phyloP scores from a whole-genome alignment of 257 asterid genomes.

The Primulina eburnea region DNA sequence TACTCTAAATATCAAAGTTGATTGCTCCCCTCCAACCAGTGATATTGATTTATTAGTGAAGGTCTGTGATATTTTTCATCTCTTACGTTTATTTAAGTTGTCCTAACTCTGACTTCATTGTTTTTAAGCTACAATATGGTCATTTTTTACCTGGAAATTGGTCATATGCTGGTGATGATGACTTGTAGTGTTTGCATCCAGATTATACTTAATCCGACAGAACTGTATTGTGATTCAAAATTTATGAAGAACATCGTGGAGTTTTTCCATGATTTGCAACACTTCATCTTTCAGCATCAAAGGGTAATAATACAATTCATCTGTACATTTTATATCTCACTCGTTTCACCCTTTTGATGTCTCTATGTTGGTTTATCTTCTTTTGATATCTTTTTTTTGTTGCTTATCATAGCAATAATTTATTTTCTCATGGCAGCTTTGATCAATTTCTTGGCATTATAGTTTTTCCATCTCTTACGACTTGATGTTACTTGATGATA shows the following conservation, averaged over 20 bases:
- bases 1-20: conserved; percentile 59
- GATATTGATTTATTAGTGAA: conserved; percentile 57
- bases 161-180: conserved; percentile 18
- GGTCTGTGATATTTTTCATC: conserved; percentile 39
- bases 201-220: conserved; percentile 62
- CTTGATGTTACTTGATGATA: too few species aligned
- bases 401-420: conserved; percentile 4
- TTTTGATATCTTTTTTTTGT: conserved; percentile 5
- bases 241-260: conserved; percentile 56
- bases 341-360: conserved; percentile 17
- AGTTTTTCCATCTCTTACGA: not conserved
- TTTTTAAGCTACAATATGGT: conserved; percentile 19
- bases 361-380: conserved; percentile 18
- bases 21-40: conserved; percentile 48
- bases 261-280: conserved; percentile 44
- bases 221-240: conserved; percentile 52
- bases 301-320: conserved; percentile 48
- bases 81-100: conserved; percentile 16
- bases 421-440: too few species aligned
- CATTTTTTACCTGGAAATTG: conserved; percentile 3
- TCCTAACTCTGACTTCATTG: conserved; percentile 14
- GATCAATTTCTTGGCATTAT: not conserved
- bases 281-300: conserved; percentile 57
- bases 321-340: conserved; percentile 8
- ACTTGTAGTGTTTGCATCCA: conserved; percentile 34